These are phyloP conservation scores for Polytrichum formosum DNA, from an alignment of 225 moss, liverwort and hornwort species.

Conservation along the genomic window DNA sequence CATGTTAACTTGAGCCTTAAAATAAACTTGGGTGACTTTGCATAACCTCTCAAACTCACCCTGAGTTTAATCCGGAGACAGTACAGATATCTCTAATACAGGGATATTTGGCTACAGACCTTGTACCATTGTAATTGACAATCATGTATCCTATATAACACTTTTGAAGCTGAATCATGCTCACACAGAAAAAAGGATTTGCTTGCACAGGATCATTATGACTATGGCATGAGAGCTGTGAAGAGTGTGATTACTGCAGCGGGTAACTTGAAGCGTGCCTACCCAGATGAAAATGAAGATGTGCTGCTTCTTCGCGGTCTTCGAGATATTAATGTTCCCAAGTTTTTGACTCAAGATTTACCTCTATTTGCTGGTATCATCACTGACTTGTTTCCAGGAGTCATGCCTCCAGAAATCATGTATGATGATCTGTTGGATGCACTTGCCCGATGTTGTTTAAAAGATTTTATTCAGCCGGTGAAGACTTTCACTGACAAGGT, in stretches of 20 bases:
- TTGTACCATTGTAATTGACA: no score
- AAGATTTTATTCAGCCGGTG: slow-evolving; percentile 61
- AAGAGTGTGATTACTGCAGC: slow-evolving; percentile 88
- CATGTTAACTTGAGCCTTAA: no score
- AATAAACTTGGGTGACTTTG: no score
- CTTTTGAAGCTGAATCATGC: no score
- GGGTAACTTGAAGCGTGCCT: slow-evolving; percentile 78
- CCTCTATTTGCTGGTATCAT: slow-evolving; percentile 86
- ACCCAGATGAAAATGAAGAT: slow-evolving; percentile 80
- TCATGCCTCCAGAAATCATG: slow-evolving; percentile 58
- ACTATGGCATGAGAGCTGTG: slow-evolving; percentile 92
- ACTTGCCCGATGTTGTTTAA: slow-evolving; percentile 50
- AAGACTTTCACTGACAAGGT: slow-evolving; percentile 70
- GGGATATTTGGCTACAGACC: no score
- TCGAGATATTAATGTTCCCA: slow-evolving; percentile 82
- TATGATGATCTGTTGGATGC: slow-evolving; percentile 82
- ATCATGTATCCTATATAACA: no score
- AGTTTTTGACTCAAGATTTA: slow-evolving; percentile 75
- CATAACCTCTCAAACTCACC: no score
- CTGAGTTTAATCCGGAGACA: no score
- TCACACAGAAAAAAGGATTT: no score
- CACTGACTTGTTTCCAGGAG: slow-evolving; percentile 79
- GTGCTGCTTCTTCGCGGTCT: slow-evolving; percentile 71
- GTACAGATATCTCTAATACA: no score
- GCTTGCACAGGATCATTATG: slow-evolving; percentile 71